Conservation (phyloP, 192 early-diverging fungal species). For the Coemansia sp. region DNA sequence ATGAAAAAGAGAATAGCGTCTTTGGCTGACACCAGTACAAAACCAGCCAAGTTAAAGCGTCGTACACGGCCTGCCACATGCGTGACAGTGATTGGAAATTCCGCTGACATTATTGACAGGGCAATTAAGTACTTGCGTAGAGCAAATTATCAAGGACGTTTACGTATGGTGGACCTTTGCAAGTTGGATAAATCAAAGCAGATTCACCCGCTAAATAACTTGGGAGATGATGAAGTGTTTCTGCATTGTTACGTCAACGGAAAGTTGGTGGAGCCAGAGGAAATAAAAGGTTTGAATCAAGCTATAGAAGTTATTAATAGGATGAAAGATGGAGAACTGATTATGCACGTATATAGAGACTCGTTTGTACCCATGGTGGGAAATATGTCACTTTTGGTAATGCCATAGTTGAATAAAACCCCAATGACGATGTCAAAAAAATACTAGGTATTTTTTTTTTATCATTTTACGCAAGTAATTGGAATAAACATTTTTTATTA, state of each 20-base stretch:
- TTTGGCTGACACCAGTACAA: not conserved
- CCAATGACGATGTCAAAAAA: not conserved
- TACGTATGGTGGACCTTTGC: not conserved
- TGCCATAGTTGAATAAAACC: not conserved
- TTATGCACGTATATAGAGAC: too few species aligned
- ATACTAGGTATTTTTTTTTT: not conserved
- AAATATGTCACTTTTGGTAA: too few species aligned
- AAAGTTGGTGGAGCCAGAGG: not conserved
- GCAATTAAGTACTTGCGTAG: too few species aligned
- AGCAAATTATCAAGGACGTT: not conserved
- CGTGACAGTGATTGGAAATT: not conserved
- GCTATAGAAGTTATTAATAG: too few species aligned
- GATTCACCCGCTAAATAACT: not conserved
- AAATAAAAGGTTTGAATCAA: not conserved
- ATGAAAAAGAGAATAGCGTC: not conserved
- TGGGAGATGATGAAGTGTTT: not conserved
- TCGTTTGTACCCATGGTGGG: too few species aligned
- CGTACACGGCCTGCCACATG: not conserved
- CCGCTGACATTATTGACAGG: not conserved
- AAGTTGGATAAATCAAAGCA: not conserved
- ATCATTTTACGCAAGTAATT: too few species aligned
- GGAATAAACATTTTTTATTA: conserved; percentile 8
- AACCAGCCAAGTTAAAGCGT: not conserved
- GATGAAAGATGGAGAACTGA: too few species aligned
- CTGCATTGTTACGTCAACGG: not conserved